These are phyloP conservation scores for Pseudogymnoascus sp. DNA, from an alignment of 2,329 filamentous ascomycete species.

Conservation along the genomic window DNA sequence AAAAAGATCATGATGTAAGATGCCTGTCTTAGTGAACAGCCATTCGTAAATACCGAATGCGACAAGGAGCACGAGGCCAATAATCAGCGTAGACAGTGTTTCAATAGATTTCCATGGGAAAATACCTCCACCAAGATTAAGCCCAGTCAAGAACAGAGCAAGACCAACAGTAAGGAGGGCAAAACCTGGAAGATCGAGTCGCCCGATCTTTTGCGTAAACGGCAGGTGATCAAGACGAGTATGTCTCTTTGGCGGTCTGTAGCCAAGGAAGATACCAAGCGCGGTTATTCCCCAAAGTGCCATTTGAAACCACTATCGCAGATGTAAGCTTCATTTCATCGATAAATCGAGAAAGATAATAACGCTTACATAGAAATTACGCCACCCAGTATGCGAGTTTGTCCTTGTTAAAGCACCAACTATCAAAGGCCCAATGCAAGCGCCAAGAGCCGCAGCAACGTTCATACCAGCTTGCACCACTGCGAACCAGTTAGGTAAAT, in stretches of 20 bases:
- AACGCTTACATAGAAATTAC: slow-evolving; percentile 4
- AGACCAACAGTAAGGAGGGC: slow-evolving; percentile 11
- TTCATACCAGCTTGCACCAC: slow-evolving; percentile 9
- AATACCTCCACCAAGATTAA: slow-evolving; percentile 11
- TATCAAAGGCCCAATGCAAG: slow-evolving; percentile 10
- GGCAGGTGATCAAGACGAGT: slow-evolving; percentile 12
- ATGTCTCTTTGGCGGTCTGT: slow-evolving; percentile 13
- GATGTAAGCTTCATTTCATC: neutral
- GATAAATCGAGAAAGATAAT: neutral
- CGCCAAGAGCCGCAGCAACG: slow-evolving; percentile 10
- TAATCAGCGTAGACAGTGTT: slow-evolving; percentile 46
- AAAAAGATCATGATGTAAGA: slow-evolving; percentile 45
- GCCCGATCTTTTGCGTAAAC: slow-evolving; percentile 10
- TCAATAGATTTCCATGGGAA: slow-evolving; percentile 45
- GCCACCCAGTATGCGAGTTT: slow-evolving; percentile 9
- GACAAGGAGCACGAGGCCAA: slow-evolving; percentile 40
- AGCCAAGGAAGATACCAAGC: slow-evolving; percentile 11
- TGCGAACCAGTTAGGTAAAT: neutral
- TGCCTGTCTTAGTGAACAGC: slow-evolving; percentile 40
- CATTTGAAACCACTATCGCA: slow-evolving; percentile 10
- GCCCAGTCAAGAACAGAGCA: slow-evolving; percentile 8
- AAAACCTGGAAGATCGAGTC: slow-evolving; percentile 9
- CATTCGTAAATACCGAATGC: slow-evolving; percentile 48
- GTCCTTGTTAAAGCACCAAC: slow-evolving; percentile 10
- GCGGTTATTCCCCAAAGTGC: slow-evolving; percentile 12